Conservation (phyloP, 768 basidiomycete species). For the Amanita exitialis region DNA sequence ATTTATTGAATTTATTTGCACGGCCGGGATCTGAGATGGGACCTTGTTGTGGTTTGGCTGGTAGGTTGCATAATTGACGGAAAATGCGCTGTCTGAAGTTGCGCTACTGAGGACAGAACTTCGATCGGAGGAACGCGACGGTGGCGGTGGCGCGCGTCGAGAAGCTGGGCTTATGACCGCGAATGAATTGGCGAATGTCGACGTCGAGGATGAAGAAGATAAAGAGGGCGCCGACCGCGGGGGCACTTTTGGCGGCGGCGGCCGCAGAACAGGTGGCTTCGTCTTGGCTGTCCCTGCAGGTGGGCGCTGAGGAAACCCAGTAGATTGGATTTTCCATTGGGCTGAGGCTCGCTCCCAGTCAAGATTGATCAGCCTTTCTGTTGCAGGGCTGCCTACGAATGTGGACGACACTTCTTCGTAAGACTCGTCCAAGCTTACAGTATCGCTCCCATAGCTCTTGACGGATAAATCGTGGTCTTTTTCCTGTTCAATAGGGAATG, state of each 20-base stretch:
- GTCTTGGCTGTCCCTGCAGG: conserved; percentile 13
- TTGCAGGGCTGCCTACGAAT: conserved; percentile 42
- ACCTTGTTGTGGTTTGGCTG: conserved; percentile 6
- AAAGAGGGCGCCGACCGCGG: conserved; percentile 20
- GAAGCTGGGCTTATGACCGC: conserved; percentile 22
- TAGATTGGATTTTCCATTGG: conserved; percentile 26
- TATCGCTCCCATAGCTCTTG: conserved; percentile 23
- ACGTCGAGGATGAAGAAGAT: conserved; percentile 21
- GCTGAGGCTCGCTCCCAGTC: conserved; percentile 43
- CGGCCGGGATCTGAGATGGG: background rate
- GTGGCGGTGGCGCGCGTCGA: conserved; percentile 32
- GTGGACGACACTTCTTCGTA: conserved; percentile 60
- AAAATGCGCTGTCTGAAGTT: conserved; percentile 25
- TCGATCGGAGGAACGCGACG: conserved; percentile 48
- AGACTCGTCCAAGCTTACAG: conserved; percentile 55
- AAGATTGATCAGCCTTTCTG: conserved; percentile 29
- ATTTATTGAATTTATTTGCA: conserved; percentile 7
- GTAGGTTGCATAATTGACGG: conserved; percentile 11
- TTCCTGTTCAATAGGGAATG: conserved; percentile 32
- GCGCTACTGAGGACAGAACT: conserved; percentile 50
- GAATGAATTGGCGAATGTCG: too few species aligned
- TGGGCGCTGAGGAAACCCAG: conserved; percentile 40
- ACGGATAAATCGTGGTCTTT: conserved; percentile 17
- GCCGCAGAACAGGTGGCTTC: conserved; percentile 21
- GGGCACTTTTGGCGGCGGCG: conserved; percentile 14